Percentiles rank a stretch among this genome's conserved stretches.
Evolutionary conservation across 495 filamentous ascomycete genomes (phyloP).

Genomic region (Xylaria bambusicola): DNA sequence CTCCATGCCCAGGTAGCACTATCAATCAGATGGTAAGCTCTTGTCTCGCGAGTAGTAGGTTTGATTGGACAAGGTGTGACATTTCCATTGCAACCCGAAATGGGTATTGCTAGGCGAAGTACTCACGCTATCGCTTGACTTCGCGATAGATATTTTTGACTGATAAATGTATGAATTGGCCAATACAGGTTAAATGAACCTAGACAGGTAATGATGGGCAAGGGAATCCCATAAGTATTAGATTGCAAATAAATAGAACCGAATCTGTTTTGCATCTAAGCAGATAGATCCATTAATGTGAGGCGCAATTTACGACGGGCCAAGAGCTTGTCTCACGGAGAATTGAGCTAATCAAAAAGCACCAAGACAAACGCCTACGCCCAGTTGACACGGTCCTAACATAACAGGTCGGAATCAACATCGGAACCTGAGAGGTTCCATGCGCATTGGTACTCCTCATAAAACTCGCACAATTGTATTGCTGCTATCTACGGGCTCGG

Average conservation of each 20-base stretch:
- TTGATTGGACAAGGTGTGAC: too few relatives aligned
- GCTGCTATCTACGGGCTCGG: neutral
- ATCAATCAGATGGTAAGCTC: too few relatives aligned
- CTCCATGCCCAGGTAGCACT: too few relatives aligned
- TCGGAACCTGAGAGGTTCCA: neutral
- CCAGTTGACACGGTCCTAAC: neutral
- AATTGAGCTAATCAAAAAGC: too few relatives aligned
- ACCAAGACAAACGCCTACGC: neutral
- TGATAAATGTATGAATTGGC: too few relatives aligned
- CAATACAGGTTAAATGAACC: too few relatives aligned
- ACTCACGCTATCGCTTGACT: neutral
- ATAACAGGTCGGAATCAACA: neutral
- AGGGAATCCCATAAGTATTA: neutral
- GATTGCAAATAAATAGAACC: too few relatives aligned
- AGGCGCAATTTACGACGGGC: too few relatives aligned
- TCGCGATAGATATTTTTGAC: too few relatives aligned
- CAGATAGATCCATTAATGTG: neutral
- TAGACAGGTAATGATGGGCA: too few relatives aligned
- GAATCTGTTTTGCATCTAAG: neutral
- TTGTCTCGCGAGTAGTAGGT: too few relatives aligned
- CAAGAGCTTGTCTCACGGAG: too few relatives aligned
- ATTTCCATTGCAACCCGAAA: neutral
- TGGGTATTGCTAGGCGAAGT: slow-evolving; percentile 2
- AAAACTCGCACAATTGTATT: neutral
- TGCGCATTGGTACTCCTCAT: neutral